Evolutionary conservation across 2,329 filamentous ascomycete genomes (phyloP).

Genomic region (Drechmeria coniospora): DNA sequence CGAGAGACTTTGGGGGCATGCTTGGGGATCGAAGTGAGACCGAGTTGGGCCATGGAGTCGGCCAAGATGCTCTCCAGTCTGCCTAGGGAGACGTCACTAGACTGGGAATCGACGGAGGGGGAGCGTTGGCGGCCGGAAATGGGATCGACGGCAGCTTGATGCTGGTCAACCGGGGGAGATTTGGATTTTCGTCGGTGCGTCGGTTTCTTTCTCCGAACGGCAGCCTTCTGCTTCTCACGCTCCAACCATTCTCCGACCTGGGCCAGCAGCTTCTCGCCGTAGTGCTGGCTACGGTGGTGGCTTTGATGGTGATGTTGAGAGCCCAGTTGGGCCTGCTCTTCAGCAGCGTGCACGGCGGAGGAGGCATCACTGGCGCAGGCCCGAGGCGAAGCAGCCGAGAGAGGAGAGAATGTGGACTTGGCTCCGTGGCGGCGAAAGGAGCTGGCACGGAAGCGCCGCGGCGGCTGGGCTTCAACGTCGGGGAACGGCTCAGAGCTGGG

Average conservation of each 20-base stretch:
- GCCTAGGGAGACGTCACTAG: constrained; percentile 60
- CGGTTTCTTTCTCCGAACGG: constrained; percentile 18
- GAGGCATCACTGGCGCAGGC: constrained; percentile 25
- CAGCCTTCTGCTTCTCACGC: constrained; percentile 52
- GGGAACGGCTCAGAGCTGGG: constrained; percentile 20
- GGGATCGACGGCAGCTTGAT: constrained; percentile 5
- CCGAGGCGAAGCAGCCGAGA: constrained; percentile 24
- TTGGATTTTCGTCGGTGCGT: constrained; percentile 26
- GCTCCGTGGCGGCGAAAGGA: constrained; percentile 18
- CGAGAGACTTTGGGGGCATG: constrained; percentile 25
- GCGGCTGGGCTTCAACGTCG: constrained; percentile 16
- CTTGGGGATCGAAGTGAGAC: constrained; percentile 29
- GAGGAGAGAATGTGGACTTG: constrained; percentile 11
- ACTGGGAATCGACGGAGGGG: constrained; percentile 48
- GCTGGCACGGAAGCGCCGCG: constrained; percentile 18
- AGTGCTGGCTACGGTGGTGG: constrained; percentile 17
- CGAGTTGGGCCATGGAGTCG: constrained; percentile 42
- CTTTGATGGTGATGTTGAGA: constrained; percentile 14
- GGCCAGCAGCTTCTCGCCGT: constrained; percentile 45
- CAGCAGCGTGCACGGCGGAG: constrained; percentile 11
- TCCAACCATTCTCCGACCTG: constrained; percentile 77
- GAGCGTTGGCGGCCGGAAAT: constrained; percentile 18
- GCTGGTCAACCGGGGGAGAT: constrained; percentile 16
- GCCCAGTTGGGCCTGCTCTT: constrained; percentile 12
- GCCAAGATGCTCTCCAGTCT: constrained; percentile 68